Base-by-base conservation (phyloP, 352 stramenopile genomes). In the Elongisporangium undulatum region DNA sequence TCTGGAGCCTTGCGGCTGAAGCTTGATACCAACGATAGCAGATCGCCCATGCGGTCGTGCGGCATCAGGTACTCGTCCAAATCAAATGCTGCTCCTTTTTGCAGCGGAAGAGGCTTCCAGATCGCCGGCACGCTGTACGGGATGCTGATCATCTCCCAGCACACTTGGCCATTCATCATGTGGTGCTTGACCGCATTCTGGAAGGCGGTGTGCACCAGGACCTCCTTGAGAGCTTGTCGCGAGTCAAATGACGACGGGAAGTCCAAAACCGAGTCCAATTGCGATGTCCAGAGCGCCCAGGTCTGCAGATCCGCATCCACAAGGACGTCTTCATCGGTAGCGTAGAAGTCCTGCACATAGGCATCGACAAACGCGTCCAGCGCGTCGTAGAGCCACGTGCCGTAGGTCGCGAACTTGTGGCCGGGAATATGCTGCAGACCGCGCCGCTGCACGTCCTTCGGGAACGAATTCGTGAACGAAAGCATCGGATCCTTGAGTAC, bases 151-250 rank as follows among this genome's bases (percentile, higher is more conserved):
- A 63, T 70, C 58, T 80, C 72, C 76, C 74, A 86, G 20, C 62
- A 74, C 50, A 68, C 60, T 22, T 71, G 51, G 38, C 74, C 74
- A 55, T 83, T 86, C 76, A 82, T 86, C n/a, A 67, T 66, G 65
- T 86, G 74, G 58, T 83, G 76, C 38, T 72, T 71, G 22, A 83
- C 69, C 16, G 66, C 56, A 13, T 58, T 68, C 53, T 79, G 66
- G 56, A 75, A 82, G 12, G 77, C 54, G 16, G 80, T 56, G 34
- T 74, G 59, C 17, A 68, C 56, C 16, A 82, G 21, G 1, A 80
- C 59, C 15, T 71, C 29, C 29, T 41, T 41, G 29, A 41, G 29
- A 6, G 29, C 29, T 9, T 41, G 29, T 9, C 29, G 29, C 29
- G 29, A 41, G 57, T 20, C 17, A 22, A 69, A 34, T 8, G 17